Evolutionary conservation across 768 basidiomycete species (phyloP).

Genomic region (Hydnum rufescens): DNA sequence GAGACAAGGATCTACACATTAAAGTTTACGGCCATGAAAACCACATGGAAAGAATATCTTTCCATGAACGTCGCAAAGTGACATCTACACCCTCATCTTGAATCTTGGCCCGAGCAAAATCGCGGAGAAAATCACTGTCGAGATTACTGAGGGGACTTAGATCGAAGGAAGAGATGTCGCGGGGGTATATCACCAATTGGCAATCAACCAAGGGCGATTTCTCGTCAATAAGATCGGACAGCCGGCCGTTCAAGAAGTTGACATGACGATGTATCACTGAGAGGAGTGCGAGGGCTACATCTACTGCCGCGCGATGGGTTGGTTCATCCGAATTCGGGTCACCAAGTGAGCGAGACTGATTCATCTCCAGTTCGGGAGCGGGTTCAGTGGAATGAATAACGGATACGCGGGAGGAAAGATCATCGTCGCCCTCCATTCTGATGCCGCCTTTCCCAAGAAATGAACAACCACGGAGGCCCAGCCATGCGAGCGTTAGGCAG

Average conservation of each 20-base stretch:
- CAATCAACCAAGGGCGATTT: background rate
- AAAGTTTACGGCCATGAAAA: too few relatives aligned
- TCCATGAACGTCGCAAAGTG: background rate
- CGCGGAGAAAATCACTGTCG: conserved; percentile 47
- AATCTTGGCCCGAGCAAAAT: background rate
- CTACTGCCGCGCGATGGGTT: background rate
- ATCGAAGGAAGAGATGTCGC: conserved; percentile 46
- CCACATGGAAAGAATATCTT: too few relatives aligned
- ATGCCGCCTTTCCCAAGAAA: too few relatives aligned
- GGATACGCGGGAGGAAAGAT: background rate
- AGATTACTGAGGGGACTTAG: conserved; percentile 51
- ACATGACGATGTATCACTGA: background rate
- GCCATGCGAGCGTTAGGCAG: background rate
- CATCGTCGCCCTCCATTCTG: background rate
- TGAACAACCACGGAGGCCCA: too few relatives aligned
- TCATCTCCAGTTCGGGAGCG: background rate
- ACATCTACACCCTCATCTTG: background rate
- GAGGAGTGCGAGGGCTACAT: background rate
- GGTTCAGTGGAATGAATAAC: background rate
- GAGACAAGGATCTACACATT: too few relatives aligned
- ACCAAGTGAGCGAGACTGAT: background rate
- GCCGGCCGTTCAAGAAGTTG: background rate
- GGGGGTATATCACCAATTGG: conserved; percentile 29
- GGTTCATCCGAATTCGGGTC: background rate
- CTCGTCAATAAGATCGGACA: background rate